Percentiles rank a stretch among this genome's conserved stretches.
These are phyloP conservation scores for Hylodesmum podocarpum DNA, from an alignment of 306 rosid genomes.

Conservation along the genomic window DNA sequence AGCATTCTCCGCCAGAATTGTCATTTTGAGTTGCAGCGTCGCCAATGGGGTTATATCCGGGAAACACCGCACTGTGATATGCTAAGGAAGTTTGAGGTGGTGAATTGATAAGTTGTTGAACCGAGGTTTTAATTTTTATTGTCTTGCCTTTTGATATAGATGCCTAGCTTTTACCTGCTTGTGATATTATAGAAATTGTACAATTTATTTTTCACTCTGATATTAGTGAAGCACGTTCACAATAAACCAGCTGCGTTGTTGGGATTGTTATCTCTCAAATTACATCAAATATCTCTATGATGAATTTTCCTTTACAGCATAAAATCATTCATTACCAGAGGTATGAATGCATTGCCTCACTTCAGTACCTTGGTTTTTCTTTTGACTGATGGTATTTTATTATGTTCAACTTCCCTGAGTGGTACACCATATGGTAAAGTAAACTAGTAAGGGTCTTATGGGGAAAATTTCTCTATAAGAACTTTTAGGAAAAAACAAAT, in stretches of 20 bases:
- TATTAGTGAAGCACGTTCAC: constrained; percentile 30
- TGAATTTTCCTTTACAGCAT: not conserved
- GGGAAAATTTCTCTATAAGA: too few species aligned
- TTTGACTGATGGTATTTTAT: not conserved
- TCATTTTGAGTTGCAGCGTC: constrained; percentile 79
- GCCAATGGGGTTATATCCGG: constrained; percentile 86
- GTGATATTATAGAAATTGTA: constrained; percentile 44
- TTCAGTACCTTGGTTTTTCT: not conserved
- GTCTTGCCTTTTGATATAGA: constrained; percentile 33
- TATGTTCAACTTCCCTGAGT: not conserved
- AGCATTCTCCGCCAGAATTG: constrained; percentile 75
- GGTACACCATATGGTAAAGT: not conserved
- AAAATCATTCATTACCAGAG: constrained; percentile 1
- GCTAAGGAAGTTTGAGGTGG: constrained; percentile 56
- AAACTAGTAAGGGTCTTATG: too few species aligned
- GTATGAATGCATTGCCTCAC: constrained; percentile 10
- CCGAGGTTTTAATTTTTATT: constrained; percentile 38
- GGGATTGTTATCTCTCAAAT: constrained; percentile 23
- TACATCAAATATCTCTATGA: not conserved
- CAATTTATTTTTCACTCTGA: constrained; percentile 34
- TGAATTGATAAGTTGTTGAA: constrained; percentile 40
- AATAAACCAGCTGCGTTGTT: constrained; percentile 40
- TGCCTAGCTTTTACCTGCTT: constrained; percentile 29
- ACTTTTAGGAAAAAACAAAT: too few species aligned
- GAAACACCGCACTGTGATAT: constrained; percentile 92